Evolutionary conservation across 352 stramenopile species (phyloP), one percentile per base, ranked within the genome.

Genomic region (Pythium diclinum): DNA sequence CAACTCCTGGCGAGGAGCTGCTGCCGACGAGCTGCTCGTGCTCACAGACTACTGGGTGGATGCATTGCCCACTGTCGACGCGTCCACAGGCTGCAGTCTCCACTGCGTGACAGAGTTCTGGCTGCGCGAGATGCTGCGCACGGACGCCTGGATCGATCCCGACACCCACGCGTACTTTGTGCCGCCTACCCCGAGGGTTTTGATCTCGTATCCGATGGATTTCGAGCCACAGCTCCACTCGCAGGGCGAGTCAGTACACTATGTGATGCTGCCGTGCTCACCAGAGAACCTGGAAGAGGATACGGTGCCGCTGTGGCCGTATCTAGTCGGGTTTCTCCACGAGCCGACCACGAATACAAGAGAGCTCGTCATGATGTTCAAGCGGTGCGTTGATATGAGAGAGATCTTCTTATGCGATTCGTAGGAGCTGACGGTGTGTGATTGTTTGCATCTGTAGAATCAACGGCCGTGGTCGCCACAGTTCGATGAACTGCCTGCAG

Each of bases 261-360:
- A 38, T 4, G 68, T 77, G 49, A 61, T 58, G 32, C 36, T 91
- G 21, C 85, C 85, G 3, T 90, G 69, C 49, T 88, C 82, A 11
- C 71, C 73, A 23, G 36, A 32, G 19, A 77, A 72, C 49, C 21
- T 59, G 2, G 80, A 71, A 23, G 44, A 63, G 42, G 56, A 71
- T 3, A 32, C 73, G 34, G 76, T 93, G 46, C 85, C 85, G 44
- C 44, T 87, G n/a, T 93, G 85, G 85, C 85, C 85, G 3, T 93
- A 91, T 56, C 63, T 82, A 36, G 67, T 85, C 13, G 73, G 73
- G 8, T 76, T 78, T 23, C 32, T 93, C 40, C 63, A 63, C 3
- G 59, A 73, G 17, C 82, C 82, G 3, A 87, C 89, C 38, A 58
- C 21, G 2, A 71, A 73, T 28, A 56, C 71, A 1, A 48, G 64